Evolutionary conservation across 2,329 filamentous ascomycete species (phyloP), one percentile per base, ranked within the genome.

Genomic region (Elsinoe ampelina): DNA sequence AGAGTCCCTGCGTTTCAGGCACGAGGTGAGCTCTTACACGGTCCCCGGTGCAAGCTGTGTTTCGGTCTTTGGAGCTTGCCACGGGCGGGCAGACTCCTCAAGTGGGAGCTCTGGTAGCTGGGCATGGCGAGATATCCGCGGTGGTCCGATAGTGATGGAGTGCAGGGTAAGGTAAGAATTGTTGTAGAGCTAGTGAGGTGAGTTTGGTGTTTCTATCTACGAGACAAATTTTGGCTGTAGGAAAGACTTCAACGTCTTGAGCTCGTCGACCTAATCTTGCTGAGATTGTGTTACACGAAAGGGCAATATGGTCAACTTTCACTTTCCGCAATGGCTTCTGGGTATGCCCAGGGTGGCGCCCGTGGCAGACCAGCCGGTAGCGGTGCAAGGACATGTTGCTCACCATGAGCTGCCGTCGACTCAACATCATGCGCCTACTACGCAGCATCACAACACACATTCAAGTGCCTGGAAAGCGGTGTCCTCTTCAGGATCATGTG

Each of bases 381-480:
- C 48, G 7, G 48, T 52, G 19, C 48, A 52, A 12, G 48, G 48
- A 20, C 48, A 52, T 52, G 48, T 52, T 12, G 32, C 34, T 39
- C 48, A 38, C 48, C 48, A 52, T 52, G 48, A 52, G 15, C 12
- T 35, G 19, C 32, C 34, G 2, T 8, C 48, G 17, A 30, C 17
- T n/a, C 48, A 52, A 19, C 48, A 52, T 11, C 35, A 52, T 26
- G 48, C 48, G 6, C 48, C 48, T n/a, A 39, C 26, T n/a, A 36
- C 34, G 12, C 32, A 52, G 13, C 48, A 52, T 19, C 48, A 52
- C 19, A 35, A 17, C 19, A 26, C 48, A 20, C 35, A 43, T 12
- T 39, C 50, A 5, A 57, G 55, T 22, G 45, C 55, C 2, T 57
- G 55, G 55, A 51, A 39, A 26, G 45, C 55, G 10, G 55, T 57